Evolutionary conservation across 1,284 basidiomycete genomes (phyloP).

Genomic region (Volvariella surrecta): DNA sequence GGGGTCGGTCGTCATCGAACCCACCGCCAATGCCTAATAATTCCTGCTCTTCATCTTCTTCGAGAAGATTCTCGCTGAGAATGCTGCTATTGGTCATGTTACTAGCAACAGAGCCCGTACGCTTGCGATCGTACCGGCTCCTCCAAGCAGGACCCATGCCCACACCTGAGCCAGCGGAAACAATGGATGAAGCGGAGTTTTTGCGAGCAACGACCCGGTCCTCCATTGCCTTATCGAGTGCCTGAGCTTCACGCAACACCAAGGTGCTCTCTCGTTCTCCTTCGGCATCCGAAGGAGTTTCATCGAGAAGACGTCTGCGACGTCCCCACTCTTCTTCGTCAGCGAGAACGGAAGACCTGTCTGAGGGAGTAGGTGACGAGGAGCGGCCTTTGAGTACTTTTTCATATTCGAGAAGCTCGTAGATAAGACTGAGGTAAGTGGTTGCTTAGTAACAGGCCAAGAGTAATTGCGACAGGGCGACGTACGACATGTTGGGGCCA

Average conservation of each 20-base stretch:
- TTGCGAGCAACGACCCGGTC: slow-evolving; percentile 67
- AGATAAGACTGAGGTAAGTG: slow-evolving; percentile 67
- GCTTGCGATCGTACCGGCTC: slow-evolving; percentile 57
- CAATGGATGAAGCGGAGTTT: slow-evolving; percentile 54
- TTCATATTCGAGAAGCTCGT: slow-evolving; percentile 93
- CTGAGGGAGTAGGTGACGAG: slow-evolving; percentile 41
- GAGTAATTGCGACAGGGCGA: slow-evolving; percentile 19
- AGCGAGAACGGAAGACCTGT: slow-evolving; percentile 41
- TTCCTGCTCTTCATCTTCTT: slow-evolving; percentile 71
- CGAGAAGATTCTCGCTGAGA: slow-evolving; percentile 70
- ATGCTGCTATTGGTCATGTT: slow-evolving; percentile 56
- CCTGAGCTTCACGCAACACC: slow-evolving; percentile 64
- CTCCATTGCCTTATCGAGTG: slow-evolving; percentile 78
- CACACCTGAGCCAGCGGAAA: slow-evolving; percentile 42
- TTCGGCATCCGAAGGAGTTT: slow-evolving; percentile 36
- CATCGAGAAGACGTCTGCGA: slow-evolving; percentile 58
- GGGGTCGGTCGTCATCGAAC: slow-evolving; percentile 41
- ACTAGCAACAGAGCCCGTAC: slow-evolving; percentile 65
- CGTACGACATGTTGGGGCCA: slow-evolving; percentile 94
- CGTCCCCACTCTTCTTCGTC: slow-evolving; percentile 81
- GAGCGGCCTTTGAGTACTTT: slow-evolving; percentile 56
- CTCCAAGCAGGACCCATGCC: slow-evolving; percentile 64
- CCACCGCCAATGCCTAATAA: slow-evolving; percentile 59
- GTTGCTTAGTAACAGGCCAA: slow-evolving; percentile 7
- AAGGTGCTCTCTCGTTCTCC: slow-evolving; percentile 47